Percentiles rank a stretch among this genome's conserved stretches.
Evolutionary conservation across 2,329 filamentous ascomycete species (phyloP).

Genomic region (Xylariaceae sp.): DNA sequence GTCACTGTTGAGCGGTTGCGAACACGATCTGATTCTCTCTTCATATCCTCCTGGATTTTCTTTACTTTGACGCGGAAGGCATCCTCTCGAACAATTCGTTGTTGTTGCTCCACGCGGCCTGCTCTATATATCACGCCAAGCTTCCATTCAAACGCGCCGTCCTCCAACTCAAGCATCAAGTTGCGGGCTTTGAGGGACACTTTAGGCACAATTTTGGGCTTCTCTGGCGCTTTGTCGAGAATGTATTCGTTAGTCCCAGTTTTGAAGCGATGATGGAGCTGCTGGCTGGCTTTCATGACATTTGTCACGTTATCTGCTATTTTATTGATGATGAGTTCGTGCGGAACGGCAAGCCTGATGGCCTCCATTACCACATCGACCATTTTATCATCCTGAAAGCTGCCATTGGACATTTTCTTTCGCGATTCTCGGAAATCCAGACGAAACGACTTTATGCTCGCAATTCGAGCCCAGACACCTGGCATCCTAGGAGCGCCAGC

Average conservation of each 20-base stretch:
- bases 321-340: slow-evolving; percentile 82
- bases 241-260: slow-evolving; percentile 86
- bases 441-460: slow-evolving; percentile 76
- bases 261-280: slow-evolving; percentile 88
- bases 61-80: slow-evolving; percentile 85
- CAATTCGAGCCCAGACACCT: slow-evolving; percentile 76
- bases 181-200: slow-evolving; percentile 76
- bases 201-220: slow-evolving; percentile 79
- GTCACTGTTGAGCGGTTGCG: slow-evolving; percentile 51
- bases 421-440: slow-evolving; percentile 74
- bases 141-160: slow-evolving; percentile 97
- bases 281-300: slow-evolving; percentile 76
- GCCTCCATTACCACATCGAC: slow-evolving; percentile 82
- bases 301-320: slow-evolving; percentile 94
- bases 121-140: slow-evolving; percentile 88
- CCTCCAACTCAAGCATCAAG: slow-evolving; percentile 86
- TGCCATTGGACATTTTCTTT: slow-evolving; percentile 56
- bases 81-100: slow-evolving; percentile 82
- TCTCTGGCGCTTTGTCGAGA: slow-evolving; percentile 76
- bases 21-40: slow-evolving; percentile 46
- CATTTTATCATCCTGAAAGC: slow-evolving; percentile 65
- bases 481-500: slow-evolving; percentile 80
- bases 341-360: slow-evolving; percentile 80
- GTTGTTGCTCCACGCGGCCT: slow-evolving; percentile 82
- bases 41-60: slow-evolving; percentile 65